These are phyloP conservation scores for Cytospora piceae DNA, from an alignment of 2,329 filamentous ascomycete genomes.

Conservation along the genomic window DNA sequence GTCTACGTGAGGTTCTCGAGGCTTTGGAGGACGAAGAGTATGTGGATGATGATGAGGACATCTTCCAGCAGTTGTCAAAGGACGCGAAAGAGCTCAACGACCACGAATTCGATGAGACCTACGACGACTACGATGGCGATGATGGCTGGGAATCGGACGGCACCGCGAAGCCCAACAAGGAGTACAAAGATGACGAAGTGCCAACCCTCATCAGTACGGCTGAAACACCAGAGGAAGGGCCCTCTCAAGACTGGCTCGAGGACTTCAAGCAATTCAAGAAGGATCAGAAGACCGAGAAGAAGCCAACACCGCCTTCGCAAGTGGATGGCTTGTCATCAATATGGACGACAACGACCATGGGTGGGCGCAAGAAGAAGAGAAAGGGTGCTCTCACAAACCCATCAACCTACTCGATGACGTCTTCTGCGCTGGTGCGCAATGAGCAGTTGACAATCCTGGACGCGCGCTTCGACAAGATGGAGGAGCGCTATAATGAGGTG, in stretches of 20 bases:
- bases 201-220: constrained; percentile 53
- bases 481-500: constrained; percentile 70
- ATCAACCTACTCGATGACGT: constrained; percentile 95
- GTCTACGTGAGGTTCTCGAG: constrained; percentile 86
- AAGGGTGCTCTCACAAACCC: constrained; percentile 91
- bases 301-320: constrained; percentile 49
- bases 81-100: constrained; percentile 58
- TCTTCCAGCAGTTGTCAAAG: constrained; percentile 66
- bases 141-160: constrained; percentile 95
- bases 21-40: constrained; percentile 95
- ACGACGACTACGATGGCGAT: constrained; percentile 64
- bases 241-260: constrained; percentile 82
- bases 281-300: constrained; percentile 61
- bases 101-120: constrained; percentile 74
- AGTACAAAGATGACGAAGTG: constrained; percentile 54
- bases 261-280: constrained; percentile 96
- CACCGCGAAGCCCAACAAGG: constrained; percentile 75
- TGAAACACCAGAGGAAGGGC: constrained; percentile 61
- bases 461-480: constrained; percentile 87
- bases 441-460: constrained; percentile 86
- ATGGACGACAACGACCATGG: constrained; percentile 76
- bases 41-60: constrained; percentile 82
- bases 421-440: constrained; percentile 90
- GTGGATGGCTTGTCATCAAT: constrained; percentile 71
- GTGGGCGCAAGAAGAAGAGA: constrained; percentile 87